A percentile compares a stretch with the other conserved stretches of the same genome.
Evolutionary conservation across 2,329 filamentous ascomycete species (phyloP).

Genomic region (Nothophoma quercina): DNA sequence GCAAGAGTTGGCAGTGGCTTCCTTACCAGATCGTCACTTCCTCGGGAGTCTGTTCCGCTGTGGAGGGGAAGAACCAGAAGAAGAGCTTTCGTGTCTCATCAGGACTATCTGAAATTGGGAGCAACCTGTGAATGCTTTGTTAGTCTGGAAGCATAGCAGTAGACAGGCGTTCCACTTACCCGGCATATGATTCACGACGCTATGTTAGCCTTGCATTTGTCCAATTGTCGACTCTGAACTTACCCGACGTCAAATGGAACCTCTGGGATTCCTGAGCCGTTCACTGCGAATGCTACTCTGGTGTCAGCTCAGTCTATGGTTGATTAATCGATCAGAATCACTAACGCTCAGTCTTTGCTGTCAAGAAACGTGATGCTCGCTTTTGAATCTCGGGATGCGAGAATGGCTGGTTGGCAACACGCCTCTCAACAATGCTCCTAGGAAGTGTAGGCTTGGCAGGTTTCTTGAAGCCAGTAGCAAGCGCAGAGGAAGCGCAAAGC

Average conservation of each 20-base stretch:
- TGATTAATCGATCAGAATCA: not conserved
- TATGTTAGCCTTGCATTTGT: too few relatives aligned
- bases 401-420: conserved; percentile 36
- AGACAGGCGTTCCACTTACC: too few relatives aligned
- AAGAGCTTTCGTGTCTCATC: conserved; percentile 64
- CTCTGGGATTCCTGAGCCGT: conserved; percentile 71
- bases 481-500: conserved; percentile 40
- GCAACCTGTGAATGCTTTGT: conserved; percentile 71
- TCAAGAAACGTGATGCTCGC: conserved; percentile 41
- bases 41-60: conserved; percentile 58
- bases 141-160: too few relatives aligned
- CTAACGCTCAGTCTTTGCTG: conserved; percentile 44
- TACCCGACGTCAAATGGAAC: conserved; percentile 73
- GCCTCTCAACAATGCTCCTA: conserved; percentile 39
- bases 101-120: conserved; percentile 63
- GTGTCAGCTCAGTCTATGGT: conserved; percentile 15
- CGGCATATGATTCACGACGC: too few relatives aligned
- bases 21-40: conserved; percentile 66
- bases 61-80: conserved; percentile 71
- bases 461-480: conserved; percentile 39
- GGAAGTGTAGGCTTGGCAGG: conserved; percentile 37
- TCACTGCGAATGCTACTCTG: conserved; percentile 66
- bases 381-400: conserved; percentile 44
- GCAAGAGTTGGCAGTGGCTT: too few relatives aligned
- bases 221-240: too few relatives aligned